These are phyloP conservation scores for Komagataella phaffii DNA, from an alignment of 805 yeast species.

Conservation along the genomic window DNA sequence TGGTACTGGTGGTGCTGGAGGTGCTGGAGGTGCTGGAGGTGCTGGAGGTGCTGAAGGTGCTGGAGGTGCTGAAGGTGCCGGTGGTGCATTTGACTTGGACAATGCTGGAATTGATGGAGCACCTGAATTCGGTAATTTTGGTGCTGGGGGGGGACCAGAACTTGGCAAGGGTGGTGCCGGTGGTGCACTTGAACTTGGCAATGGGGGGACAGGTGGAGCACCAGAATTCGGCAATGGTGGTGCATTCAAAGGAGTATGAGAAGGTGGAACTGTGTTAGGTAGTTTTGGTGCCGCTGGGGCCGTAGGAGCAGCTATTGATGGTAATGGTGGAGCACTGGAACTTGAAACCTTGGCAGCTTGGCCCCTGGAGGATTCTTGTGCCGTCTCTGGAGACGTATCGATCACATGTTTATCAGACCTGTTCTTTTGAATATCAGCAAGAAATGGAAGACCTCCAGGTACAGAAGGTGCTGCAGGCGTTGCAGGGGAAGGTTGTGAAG, in stretches of 20 bases:
- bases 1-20: slow-evolving; percentile 5
- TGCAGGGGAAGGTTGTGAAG: slow-evolving; percentile 5
- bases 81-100: slow-evolving; percentile 8
- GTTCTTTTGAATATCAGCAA: slow-evolving; percentile 43
- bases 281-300: neutral
- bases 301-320: slow-evolving; percentile 6
- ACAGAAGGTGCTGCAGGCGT: slow-evolving; percentile 10
- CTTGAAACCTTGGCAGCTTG: slow-evolving; percentile 4
- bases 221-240: slow-evolving; percentile 8
- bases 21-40: slow-evolving; percentile 1
- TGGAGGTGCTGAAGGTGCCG: slow-evolving; percentile 9
- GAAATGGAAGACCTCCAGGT: slow-evolving; percentile 29
- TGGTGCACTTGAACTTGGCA: slow-evolving; percentile 7
- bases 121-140: slow-evolving; percentile 12
- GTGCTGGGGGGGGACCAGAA: slow-evolving; percentile 11
- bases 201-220: slow-evolving; percentile 13
- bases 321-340: slow-evolving; percentile 7
- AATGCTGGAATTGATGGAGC: slow-evolving; percentile 8
- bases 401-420: slow-evolving; percentile 37
- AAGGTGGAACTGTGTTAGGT: neutral
- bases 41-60: slow-evolving; percentile 12
- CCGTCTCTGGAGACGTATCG: slow-evolving; percentile 16
- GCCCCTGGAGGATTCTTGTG: slow-evolving; percentile 9
- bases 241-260: slow-evolving; percentile 1
- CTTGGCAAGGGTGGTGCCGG: slow-evolving; percentile 8